Conservation (phyloP, 1,284 basidiomycete genomes). For the Pascua guehoae region DNA sequence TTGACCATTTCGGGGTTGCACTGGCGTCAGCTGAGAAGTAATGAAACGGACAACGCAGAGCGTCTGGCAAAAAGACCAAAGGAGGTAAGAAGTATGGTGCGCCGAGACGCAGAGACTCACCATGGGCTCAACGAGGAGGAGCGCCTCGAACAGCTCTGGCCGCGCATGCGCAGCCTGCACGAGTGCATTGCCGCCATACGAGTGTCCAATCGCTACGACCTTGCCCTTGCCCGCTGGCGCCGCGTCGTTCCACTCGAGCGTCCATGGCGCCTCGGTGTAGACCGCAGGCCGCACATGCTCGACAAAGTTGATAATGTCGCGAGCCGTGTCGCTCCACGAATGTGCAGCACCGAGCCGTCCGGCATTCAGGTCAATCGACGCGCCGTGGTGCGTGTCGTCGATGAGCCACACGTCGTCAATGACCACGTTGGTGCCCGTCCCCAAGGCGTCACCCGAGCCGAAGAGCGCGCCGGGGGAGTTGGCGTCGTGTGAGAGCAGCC, state of each 20-base stretch:
- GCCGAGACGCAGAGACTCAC: constrained; percentile 10
- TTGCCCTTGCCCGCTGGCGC: constrained; percentile 42
- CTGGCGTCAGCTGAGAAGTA: not conserved
- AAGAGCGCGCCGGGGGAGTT: not conserved
- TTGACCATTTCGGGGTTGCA: constrained; percentile 1
- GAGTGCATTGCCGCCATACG: constrained; percentile 69
- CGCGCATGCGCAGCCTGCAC: constrained; percentile 59
- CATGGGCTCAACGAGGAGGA: constrained; percentile 74
- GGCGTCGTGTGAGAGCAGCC: constrained; percentile 41
- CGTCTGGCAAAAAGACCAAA: too few relatives aligned
- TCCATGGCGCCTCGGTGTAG: not conserved
- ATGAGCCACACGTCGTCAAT: constrained; percentile 76
- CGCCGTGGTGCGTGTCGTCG: constrained; percentile 73
- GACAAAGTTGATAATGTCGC: constrained; percentile 47
- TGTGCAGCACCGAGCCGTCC: constrained; percentile 50
- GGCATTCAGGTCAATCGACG: constrained; percentile 66
- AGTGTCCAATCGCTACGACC: constrained; percentile 68
- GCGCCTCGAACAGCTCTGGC: constrained; percentile 65
- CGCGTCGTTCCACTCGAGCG: constrained; percentile 32
- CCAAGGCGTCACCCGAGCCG: constrained; percentile 1
- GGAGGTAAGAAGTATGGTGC: too few relatives aligned
- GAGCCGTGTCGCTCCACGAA: constrained; percentile 42
- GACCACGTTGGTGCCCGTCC: not conserved
- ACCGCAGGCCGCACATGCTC: constrained; percentile 50
- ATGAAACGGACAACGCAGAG: not conserved